Base-by-base conservation (phyloP, 441 rosid species). In the Pelargonium australe region DNA sequence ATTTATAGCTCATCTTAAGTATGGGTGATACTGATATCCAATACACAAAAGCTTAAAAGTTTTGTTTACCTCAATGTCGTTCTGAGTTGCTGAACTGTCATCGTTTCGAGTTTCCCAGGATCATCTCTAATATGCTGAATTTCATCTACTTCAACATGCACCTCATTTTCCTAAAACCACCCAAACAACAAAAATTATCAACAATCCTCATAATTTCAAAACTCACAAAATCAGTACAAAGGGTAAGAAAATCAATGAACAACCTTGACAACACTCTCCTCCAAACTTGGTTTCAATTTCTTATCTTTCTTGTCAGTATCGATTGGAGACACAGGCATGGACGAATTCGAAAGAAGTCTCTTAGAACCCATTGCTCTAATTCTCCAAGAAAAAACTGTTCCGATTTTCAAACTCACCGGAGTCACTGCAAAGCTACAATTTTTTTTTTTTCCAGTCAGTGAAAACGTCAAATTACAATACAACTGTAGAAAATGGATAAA, bases 51-150 rank as follows among this genome's bases (percentile, higher is more conserved):
- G 13, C 13, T 47, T 2, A 2, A 13, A 47, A 2, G 0, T 9
- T 53, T 53, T 53, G 60, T 53, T 79, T 77, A 84, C 98, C 97
- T 89, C 79, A 90, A 75, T 37, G 73, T 66, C 49, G 84, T 63
- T 79, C 83, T 83, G 66, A 93, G 92, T 70, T 90, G 76, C 78
- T 82, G 90, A 85, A 85, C 86, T 0, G 97, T 90, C 97, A 93
- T 85, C 0, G 70, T 64, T 72, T 86, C 89, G 51, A 89, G 80
- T 41, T 77, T 84, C 34, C 68, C 71, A 0, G 68, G 78, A 78
- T 81, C 86, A 78, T 82, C 83, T 76, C 68, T 81, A 47, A 81
- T 61, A 74, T 62, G 65, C 64, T 71, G 77, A 74, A 83, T 69
- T 43, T 68, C 80, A 69, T 62, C 23, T 0, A 69, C 61, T n/a